phyloP scores from a whole-genome alignment of 768 basidiomycete genomes.

The Boletus edulis region DNA sequence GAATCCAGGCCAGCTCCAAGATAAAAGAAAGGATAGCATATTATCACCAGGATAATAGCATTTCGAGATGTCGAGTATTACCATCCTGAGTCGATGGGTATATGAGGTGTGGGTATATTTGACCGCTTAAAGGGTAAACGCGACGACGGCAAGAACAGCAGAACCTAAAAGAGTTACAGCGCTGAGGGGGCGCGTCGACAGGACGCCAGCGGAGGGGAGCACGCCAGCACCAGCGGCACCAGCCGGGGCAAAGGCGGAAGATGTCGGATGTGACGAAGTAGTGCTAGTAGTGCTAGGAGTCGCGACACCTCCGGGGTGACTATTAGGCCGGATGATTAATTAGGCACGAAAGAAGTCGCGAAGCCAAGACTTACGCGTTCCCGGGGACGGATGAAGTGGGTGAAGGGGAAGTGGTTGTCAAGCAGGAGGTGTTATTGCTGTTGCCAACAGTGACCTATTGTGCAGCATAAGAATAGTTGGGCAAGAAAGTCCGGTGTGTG shows the following conservation, averaged over 20 bases:
- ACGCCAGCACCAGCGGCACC: slow-evolving; percentile 37
- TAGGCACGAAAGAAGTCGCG: neutral
- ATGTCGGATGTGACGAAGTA: slow-evolving; percentile 9
- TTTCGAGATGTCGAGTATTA: slow-evolving; percentile 29
- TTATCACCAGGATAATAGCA: slow-evolving; percentile 25
- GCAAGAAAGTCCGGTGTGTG: neutral
- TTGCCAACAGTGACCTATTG: slow-evolving; percentile 35
- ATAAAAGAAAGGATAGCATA: neutral
- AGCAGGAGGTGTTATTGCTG: slow-evolving; percentile 39
- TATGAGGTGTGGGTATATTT: slow-evolving; percentile 8
- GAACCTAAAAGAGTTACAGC: slow-evolving; percentile 22
- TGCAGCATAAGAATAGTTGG: neutral
- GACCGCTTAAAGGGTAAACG: slow-evolving; percentile 22
- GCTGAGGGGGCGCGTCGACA: slow-evolving; percentile 23
- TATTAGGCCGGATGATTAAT: slow-evolving; percentile 4
- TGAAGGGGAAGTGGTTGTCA: slow-evolving; percentile 18
- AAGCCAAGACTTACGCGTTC: neutral
- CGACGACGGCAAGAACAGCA: slow-evolving; percentile 18
- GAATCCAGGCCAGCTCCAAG: slow-evolving; percentile 12
- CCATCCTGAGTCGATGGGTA: slow-evolving; percentile 42
- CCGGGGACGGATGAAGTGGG: slow-evolving; percentile 3
- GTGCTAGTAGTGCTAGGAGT: neutral
- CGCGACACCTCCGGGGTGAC: neutral
- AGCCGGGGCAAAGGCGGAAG: slow-evolving; percentile 15
- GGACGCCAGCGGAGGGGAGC: slow-evolving; percentile 21